phyloP scores from a whole-genome alignment of 2,329 filamentous ascomycete species.

The Cladosporium halotolerans region DNA sequence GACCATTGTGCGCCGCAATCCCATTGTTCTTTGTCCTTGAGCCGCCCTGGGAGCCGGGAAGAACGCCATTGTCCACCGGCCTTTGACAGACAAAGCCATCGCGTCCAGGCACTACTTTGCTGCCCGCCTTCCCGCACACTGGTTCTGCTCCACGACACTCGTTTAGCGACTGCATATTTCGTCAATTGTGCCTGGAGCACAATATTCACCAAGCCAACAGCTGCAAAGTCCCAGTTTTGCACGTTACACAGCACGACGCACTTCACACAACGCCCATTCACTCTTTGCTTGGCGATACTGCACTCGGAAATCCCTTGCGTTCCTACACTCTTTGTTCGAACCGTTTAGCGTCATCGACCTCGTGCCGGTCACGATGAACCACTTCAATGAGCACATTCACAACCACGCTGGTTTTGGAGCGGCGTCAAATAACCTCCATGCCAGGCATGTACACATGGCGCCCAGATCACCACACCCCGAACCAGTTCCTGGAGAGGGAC shows the following conservation, averaged over 20 bases:
- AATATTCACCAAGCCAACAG: neutral
- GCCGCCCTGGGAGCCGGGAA: neutral
- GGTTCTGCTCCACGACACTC: neutral
- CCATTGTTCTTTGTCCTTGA: slow-evolving; percentile 3
- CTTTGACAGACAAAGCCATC: slow-evolving; percentile 1
- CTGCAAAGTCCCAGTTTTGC: too few relatives aligned
- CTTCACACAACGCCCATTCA: neutral
- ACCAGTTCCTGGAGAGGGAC: slow-evolving; percentile 13
- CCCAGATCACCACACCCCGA: neutral
- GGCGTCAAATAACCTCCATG: neutral
- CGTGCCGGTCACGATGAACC: slow-evolving; percentile 8
- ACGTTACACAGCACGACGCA: neutral
- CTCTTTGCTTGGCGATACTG: slow-evolving; percentile 3
- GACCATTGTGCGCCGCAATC: slow-evolving; percentile 3
- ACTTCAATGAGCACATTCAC: slow-evolving; percentile 2
- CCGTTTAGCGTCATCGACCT: neutral
- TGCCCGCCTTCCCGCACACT: neutral
- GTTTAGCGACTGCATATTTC: neutral
- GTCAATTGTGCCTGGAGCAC: slow-evolving; percentile 9
- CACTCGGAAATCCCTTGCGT: slow-evolving; percentile 6
- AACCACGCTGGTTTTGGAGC: slow-evolving; percentile 7
- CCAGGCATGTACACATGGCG: neutral
- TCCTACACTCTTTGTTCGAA: slow-evolving; percentile 8
- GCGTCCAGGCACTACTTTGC: neutral
- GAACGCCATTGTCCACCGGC: slow-evolving; percentile 3